Evolutionary conservation across 345 rosid species (phyloP), one percentile per base, ranked within the genome.

Genomic region (Viola odorata): DNA sequence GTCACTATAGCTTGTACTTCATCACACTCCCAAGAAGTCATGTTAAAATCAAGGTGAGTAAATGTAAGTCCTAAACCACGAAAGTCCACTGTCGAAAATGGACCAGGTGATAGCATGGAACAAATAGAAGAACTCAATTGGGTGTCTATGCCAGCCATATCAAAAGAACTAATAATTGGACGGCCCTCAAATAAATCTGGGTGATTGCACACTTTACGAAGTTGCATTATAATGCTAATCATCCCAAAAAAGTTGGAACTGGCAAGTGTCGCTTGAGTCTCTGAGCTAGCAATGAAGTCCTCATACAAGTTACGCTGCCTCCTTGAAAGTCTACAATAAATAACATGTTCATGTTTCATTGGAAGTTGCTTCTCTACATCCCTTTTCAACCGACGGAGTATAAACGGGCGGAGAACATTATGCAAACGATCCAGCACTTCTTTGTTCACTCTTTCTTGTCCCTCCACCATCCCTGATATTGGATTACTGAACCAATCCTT

Each of bases 351-450:
- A 52, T 78, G 84, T 77, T 95, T 95, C 80, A 62, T 62, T 3
- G 99, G 99, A 15, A 95, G 91, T 78, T 95, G 99, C 83, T 88
- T 95, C 81, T 95, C 99, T 52, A 91, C 99, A 73, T 95, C 99
- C 76, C 95, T 85, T 76, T 95, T 95, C 77, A 95, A 75, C 59
- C 99, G 85, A 7, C 99, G 95, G 44, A 95, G 88, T 72, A 95
- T 73, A 77, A 95, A 95, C 44, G 99, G 99, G 32, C 99, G 97
- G 52, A 95, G 99, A 65, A 95, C 99, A 80, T 95, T 95, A 77
- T 95, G 99, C 70, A 95, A 75, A 63, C 99, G 95, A 79, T 95
- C 99, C 75, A 95, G 76, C 59, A 95, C 97, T 80, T 90, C 99
- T 79, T 84, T 95, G 78, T 91, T 95, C 55, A 95, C 91, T 72